Base-by-base conservation (phyloP, 352 stramenopile species). In the Phytophthora podocarpi region DNA sequence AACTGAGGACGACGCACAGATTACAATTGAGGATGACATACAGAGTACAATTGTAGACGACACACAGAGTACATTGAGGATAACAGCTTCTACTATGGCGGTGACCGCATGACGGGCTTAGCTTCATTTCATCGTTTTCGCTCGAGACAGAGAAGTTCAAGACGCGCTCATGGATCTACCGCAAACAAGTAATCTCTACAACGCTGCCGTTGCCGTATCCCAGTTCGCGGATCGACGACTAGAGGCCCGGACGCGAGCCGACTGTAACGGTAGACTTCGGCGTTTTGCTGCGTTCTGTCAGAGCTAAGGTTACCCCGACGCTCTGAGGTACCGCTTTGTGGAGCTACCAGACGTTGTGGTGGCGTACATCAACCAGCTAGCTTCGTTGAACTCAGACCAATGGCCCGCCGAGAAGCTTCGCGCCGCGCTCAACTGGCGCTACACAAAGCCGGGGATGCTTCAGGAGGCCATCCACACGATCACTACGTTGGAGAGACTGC, bases 261-360 rank as follows among this genome's bases (percentile, higher is more conserved):
- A 77, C 37, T 77, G 71, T 41, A 42, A 18, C 4, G 31, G 56
- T 20, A 74, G 59, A n/a, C 57, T 70, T 20, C 42, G 31, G 2
- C 49, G 64, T 0, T 74, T 78, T 30, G 26, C 56, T 0, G 12
- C 16, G 23, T 73, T 77, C 13, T 77, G 55, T 32, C 6, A 37
- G 4, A 18, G 26, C 1, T 34, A 72, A 37, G 49, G 61, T 2
- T 76, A 39, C 16, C 57, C 57, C 53, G n/a, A n/a, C n/a, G n/a
- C n/a, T n/a, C n/a, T n/a, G n/a, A n/a, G n/a, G n/a, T n/a, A n/a
- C n/a, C n/a, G 63, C 6, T 72, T 74, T n/a, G 21, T 52, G 0
- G 20, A 77, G 35, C 47, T 71, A 12, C 64, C 59, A 0, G 54
- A 52, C n/a, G 58, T 70, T 18, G 12, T 69, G 0, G 56, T 64